Base-by-base conservation (phyloP, 441 rosid species). In the Jatropha multifida region DNA sequence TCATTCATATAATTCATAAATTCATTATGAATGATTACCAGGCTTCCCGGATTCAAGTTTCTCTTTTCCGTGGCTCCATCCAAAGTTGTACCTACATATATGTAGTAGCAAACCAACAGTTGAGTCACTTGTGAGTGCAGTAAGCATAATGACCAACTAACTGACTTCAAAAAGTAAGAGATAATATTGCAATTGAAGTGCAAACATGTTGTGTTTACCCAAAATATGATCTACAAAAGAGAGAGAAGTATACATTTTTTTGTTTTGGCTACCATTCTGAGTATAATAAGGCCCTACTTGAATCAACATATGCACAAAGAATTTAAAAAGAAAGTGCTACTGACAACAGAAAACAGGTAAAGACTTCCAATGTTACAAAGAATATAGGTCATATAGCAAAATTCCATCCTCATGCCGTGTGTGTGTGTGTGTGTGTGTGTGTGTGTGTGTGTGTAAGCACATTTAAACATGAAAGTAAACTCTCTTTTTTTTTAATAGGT, bases 51-150 rank as follows among this genome's bases (percentile, higher is more conserved):
- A 92, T 86, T 95, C 97, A 78, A 95, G 95, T 80, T 85, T 86
- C 83, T 95, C 99, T 79, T 93, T 92, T 59, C 97, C 98, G 86
- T 93, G 99, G 81, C 98, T 95, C 98, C 98, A 95, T 68, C 99
- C 99, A 71, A 88, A 92, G 83, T 90, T 93, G 76, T 92, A 95
- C 89, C 99, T 95, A 59, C 51, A 70, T n/a, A 65, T 12, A 76
- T 58, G 81, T 37, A 44, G 20, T 37, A 58, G 55, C 58, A 40
- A 77, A 44, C 38, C 68, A 20, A 41, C n/a, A 49, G 27, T 7
- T 42, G 60, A 79, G 41, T 51, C 73, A 76, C 32, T 55, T 44
- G 15, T 26, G 58, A 42, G 44, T 60, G 69, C 0, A 65, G 17
- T 56, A 73, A 65, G 27, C 61, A 62, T 49, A 48, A 79, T 56